phyloP scores from a whole-genome alignment of 139 green algal species.

The Haematococcus lacustris region DNA sequence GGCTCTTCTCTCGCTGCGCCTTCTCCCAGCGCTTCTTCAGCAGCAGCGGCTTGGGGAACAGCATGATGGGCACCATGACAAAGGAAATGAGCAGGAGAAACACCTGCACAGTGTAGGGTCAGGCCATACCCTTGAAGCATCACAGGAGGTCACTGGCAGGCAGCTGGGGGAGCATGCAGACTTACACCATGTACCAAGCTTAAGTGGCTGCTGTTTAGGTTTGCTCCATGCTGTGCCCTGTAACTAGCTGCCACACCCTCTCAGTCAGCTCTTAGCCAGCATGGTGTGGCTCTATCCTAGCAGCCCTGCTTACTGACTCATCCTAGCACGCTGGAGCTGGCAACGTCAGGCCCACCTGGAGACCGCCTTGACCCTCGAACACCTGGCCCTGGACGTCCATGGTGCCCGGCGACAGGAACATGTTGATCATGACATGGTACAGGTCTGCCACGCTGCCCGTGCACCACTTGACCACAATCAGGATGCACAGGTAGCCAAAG shows the following conservation, averaged over 20 bases:
- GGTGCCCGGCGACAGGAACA: constrained; percentile 86
- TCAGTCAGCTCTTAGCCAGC: no score
- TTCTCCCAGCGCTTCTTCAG: constrained; percentile 76
- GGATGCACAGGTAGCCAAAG: constrained; percentile 93
- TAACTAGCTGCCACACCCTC: no score
- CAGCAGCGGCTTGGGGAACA: constrained; percentile 94
- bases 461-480: constrained; percentile 86
- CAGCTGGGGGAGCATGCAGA: no score
- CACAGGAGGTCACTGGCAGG: no score
- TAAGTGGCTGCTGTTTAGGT: no score
- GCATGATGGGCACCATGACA: constrained; percentile 86
- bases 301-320: no score
- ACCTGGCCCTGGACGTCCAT: constrained; percentile 40
- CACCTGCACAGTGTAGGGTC: constrained; percentile 63
- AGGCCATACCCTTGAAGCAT: no score
- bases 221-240: no score
- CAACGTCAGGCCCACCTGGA: constrained; percentile 47
- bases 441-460: constrained; percentile 39
- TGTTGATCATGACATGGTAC: constrained; percentile 87
- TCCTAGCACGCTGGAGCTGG: no score
- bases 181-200: no score
- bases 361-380: constrained; percentile 46
- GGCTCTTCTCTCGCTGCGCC: neutral
- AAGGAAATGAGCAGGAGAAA: constrained; percentile 77
- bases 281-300: no score